Evolutionary conservation across 2,329 filamentous ascomycete species (phyloP), one percentile per base, ranked within the genome.

Genomic region (Fusarium concolor): DNA sequence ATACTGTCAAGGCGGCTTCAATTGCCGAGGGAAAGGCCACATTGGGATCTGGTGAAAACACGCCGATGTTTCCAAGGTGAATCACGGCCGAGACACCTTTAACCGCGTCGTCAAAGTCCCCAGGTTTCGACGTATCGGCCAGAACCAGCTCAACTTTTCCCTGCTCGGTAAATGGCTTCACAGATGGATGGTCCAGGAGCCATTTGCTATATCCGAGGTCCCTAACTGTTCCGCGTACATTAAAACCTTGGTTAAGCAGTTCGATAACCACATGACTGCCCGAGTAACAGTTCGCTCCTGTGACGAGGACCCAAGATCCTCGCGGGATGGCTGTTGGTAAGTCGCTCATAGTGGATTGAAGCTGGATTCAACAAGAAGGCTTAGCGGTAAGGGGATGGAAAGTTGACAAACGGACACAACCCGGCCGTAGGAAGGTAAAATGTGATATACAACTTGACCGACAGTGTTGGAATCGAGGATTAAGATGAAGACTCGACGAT

Each of bases 301-400:
- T 71, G 5, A 72, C 70, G 10, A 72, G 65, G 14, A 72, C 54
- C 67, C 67, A 69, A 10, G 70, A 72, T 3, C 65, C 67, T 17
- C 50, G n/a, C 3, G 70, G 62, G 10, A 72, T 72, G 7, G 59
- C 59, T 10, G 67, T 70, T 1, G 59, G 59, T 47, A 64, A 49
- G 38, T 58, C 14, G 26, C 28, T 43, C 61, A 64, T 64, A 1
- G 4, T 42, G 33, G 6, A 1, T 6, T 7, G 0, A 1, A 3
- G 6, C 15, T 8, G 1, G 6, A n/a, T 0, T 5, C 0, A 3
- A n/a, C n/a, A n/a, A n/a, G n/a, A n/a, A 4, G 22, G 22, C 4
- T n/a, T 10, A 11, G 22, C 5, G 5, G 10, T 9, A 10, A 20
- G 12, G 8, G 15, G 6, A n/a, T 15, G 12, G 24, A 10, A 15